Percentiles rank a stretch among this genome's conserved stretches.
Evolutionary conservation across 495 filamentous ascomycete species (phyloP).

Genomic region (Talaromyces thailandensis): DNA sequence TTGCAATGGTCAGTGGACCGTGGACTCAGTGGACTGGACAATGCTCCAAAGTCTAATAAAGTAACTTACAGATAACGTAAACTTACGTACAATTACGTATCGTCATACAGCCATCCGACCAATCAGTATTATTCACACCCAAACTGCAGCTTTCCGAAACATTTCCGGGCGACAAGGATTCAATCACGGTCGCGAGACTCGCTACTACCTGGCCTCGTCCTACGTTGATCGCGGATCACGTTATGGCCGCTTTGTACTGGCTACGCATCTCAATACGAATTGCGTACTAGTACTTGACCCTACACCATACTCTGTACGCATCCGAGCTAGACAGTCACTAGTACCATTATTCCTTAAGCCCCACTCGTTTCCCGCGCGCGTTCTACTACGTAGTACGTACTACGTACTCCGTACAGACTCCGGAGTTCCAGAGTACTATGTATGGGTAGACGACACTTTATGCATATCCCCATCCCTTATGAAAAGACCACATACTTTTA

Average conservation of each 20-base stretch:
- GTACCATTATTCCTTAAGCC: not conserved
- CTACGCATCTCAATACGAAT: not conserved
- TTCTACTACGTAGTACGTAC: too few relatives aligned
- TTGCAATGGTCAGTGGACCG: not conserved
- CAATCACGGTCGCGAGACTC: not conserved
- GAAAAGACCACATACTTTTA: not conserved
- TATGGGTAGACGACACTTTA: not conserved
- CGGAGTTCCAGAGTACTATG: not conserved
- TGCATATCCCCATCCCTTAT: not conserved
- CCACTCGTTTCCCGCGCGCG: not conserved
- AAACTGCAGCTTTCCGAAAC: not conserved
- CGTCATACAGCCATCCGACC: not conserved
- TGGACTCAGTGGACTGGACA: not conserved
- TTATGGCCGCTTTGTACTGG: not conserved
- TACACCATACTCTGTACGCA: not conserved
- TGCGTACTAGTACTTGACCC: not conserved
- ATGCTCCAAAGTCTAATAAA: not conserved
- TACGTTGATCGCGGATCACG: not conserved
- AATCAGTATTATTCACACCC: not conserved
- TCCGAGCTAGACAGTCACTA: not conserved
- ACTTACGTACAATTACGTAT: not conserved
- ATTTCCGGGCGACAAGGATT: not conserved
- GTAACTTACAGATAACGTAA: not conserved
- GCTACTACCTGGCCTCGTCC: not conserved
- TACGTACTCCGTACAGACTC: too few relatives aligned